Evolutionary conservation across 1,139 yeast genomes (phyloP).

Genomic region (Groenewaldozyma auringiensis): DNA sequence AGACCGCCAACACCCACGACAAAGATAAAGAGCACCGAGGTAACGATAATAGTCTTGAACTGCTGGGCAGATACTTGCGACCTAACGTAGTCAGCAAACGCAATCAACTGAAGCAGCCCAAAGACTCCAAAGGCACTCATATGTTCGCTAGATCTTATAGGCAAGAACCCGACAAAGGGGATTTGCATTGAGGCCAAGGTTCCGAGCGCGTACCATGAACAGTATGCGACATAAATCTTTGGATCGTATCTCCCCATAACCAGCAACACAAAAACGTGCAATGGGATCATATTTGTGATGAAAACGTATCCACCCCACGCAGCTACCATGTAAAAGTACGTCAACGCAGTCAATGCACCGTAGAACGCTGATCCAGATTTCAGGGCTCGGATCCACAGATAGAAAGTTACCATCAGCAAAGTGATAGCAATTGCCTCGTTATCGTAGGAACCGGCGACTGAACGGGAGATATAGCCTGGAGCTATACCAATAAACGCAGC

Average conservation of each 20-base stretch:
- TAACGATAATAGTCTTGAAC: slow-evolving; percentile 63
- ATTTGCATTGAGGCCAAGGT: slow-evolving; percentile 98
- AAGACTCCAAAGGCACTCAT: slow-evolving; percentile 98
- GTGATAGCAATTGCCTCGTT: slow-evolving; percentile 99
- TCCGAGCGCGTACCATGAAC: slow-evolving; percentile 95
- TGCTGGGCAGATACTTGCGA: slow-evolving; percentile 64
- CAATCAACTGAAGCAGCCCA: slow-evolving; percentile 86
- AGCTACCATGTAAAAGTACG: slow-evolving; percentile 96
- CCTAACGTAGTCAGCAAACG: slow-evolving; percentile 76
- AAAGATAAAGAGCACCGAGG: slow-evolving; percentile 50
- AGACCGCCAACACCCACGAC: slow-evolving; percentile 62
- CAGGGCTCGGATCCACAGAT: slow-evolving; percentile 90
- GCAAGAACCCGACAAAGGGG: slow-evolving; percentile 96
- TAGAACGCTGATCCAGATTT: slow-evolving; percentile 84
- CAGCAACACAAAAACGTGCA: slow-evolving; percentile 84
- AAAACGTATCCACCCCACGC: slow-evolving; percentile 99
- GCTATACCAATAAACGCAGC: slow-evolving; percentile 97
- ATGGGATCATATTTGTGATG: slow-evolving; percentile 93
- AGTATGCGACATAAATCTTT: slow-evolving; percentile 79
- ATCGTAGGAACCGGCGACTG: slow-evolving; percentile 98
- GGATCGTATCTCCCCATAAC: slow-evolving; percentile 92
- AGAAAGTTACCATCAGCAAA: slow-evolving; percentile 88
- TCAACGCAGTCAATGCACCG: slow-evolving; percentile 77
- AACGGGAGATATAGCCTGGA: slow-evolving; percentile 96
- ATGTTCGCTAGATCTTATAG: slow-evolving; percentile 95